Base-by-base conservation (phyloP, 768 basidiomycete genomes). In the Trametes punicea region DNA sequence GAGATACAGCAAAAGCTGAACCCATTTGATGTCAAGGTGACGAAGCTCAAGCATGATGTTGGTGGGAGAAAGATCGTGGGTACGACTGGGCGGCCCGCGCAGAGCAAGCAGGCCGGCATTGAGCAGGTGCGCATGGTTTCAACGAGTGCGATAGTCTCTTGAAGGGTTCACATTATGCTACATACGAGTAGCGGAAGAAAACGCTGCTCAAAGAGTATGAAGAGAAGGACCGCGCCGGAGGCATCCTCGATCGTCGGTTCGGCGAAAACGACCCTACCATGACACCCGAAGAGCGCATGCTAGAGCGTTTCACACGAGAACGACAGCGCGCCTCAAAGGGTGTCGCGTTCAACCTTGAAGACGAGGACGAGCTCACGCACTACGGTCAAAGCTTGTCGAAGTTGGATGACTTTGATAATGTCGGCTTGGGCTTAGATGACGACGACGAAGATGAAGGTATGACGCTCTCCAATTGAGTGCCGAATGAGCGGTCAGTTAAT, bases 241-340 rank as follows among this genome's bases (percentile, higher is more conserved):
- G 94, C 5, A 86, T 99, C 55, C 74, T 95, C 54, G 97, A 99
- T 72, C 82, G 92, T 48, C 87, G 97, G 18, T 98, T 98, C 67
- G 97, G 97, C 73, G 97, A 99, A 80, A 87, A 91, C 67, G 86
- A 98, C 59, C 86, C 94, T 2, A 80, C 85, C 9, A 85, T 98
- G 81, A 87, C 90, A n/a, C 76, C 93, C 29, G 97, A 99, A 69
- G 96, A 98, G 62, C 88, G 93, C 59, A 98, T 98, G 87, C 78
- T 98, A 33, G 94, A 96, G 71, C 87, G 97, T 27, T 98, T 98
- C 69, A 98, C 95, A 9, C 81, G 81, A 61, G 95, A 98, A 71
- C 77, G 93, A 57, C 91, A 95, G 67, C 80, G 87, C 18, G 67
- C 83, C 8, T 86, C 87, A 30, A 90, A 87, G 71, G 84, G 87